Conservation (phyloP, 2,329 filamentous ascomycete species). For the Fonsecaea multimorphosa region DNA sequence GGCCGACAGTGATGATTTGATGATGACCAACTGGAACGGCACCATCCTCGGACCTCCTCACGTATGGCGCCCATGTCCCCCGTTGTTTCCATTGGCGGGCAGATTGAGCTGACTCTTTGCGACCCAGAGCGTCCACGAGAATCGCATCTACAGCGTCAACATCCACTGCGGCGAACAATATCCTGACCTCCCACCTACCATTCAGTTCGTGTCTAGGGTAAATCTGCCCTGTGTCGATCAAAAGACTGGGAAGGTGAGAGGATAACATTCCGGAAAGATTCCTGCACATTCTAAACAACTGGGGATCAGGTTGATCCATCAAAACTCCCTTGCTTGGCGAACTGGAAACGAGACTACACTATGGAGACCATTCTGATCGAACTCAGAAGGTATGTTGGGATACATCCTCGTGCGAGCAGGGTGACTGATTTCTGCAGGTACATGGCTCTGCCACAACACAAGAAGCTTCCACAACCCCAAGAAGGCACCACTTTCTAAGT, state of each 20-base stretch:
- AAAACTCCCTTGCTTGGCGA: constrained; percentile 81
- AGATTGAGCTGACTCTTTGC: constrained; percentile 15
- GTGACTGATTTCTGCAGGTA: constrained; percentile 63
- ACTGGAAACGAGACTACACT: constrained; percentile 91
- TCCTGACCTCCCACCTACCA: constrained; percentile 84
- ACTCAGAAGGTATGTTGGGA: constrained; percentile 69
- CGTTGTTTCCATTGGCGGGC: neutral
- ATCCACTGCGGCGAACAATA: constrained; percentile 93
- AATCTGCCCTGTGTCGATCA: constrained; percentile 94
- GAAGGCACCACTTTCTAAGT: constrained; percentile 71
- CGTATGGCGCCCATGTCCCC: constrained; percentile 61
- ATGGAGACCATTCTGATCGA: constrained; percentile 95
- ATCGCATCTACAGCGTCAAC: constrained; percentile 97
- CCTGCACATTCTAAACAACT: neutral
- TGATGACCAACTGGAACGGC: constrained; percentile 99
- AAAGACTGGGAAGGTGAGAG: constrained; percentile 72
- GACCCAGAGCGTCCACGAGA: constrained; percentile 89
- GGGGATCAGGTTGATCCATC: constrained; percentile 73
- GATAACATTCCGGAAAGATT: constrained; percentile 6
- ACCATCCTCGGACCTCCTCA: constrained; percentile 96
- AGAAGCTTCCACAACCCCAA: constrained; percentile 92
- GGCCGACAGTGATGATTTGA: constrained; percentile 88
- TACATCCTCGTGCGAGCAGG: constrained; percentile 28
- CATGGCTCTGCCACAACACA: constrained; percentile 89
- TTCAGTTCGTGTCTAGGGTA: constrained; percentile 92